Conservation (phyloP, 495 filamentous ascomycete genomes). For the Aspergillus kassunensis region DNA sequence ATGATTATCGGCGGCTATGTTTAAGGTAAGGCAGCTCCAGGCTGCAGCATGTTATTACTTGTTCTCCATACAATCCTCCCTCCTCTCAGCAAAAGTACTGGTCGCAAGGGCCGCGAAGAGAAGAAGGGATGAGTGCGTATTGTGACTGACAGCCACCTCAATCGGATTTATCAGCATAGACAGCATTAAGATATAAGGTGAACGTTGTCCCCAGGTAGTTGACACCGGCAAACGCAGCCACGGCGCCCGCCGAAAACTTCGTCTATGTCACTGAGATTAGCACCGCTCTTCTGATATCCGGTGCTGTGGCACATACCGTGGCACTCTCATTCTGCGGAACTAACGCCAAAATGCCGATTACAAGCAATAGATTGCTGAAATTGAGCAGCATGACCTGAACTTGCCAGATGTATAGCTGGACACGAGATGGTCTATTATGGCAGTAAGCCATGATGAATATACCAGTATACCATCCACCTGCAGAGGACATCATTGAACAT, state of each 20-base stretch:
- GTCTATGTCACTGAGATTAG: neutral
- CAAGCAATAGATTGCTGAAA: neutral
- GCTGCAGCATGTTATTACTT: too few relatives aligned
- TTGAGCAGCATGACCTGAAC: neutral
- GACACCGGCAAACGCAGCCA: neutral
- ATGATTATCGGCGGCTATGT: too few relatives aligned
- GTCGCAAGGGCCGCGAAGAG: too few relatives aligned
- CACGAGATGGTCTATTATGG: neutral
- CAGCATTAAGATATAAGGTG: neutral
- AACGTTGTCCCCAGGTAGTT: neutral
- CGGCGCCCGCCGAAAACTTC: neutral
- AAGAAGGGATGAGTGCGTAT: too few relatives aligned
- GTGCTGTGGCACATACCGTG: neutral
- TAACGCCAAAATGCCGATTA: neutral
- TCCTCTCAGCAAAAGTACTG: too few relatives aligned
- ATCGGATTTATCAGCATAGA: conserved; percentile 1
- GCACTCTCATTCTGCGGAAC: neutral
- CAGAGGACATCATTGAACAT: too few relatives aligned
- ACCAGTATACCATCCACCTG: too few relatives aligned
- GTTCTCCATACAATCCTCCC: too few relatives aligned
- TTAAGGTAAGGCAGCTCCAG: too few relatives aligned
- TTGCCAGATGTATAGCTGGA: neutral
- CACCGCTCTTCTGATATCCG: neutral
- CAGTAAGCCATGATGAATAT: too few relatives aligned
- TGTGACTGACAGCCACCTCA: too few relatives aligned